These are phyloP conservation scores for Vanrija sp. DNA, from an alignment of 1,284 basidiomycete genomes.

Conservation along the genomic window DNA sequence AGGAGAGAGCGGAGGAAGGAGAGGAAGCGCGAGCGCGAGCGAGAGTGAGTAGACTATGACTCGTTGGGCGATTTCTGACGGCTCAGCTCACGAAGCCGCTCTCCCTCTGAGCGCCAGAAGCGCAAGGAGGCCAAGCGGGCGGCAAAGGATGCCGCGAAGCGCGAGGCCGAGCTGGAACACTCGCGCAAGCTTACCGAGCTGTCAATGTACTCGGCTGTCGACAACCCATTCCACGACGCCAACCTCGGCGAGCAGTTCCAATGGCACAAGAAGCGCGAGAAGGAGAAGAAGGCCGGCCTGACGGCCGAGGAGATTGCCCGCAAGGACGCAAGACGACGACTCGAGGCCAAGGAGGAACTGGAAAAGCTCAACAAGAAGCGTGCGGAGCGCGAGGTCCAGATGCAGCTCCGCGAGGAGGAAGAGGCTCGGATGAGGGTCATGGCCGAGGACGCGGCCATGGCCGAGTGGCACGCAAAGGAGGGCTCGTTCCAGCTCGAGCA, in stretches of 20 bases:
- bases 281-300: conserved; percentile 85
- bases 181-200: conserved; percentile 74
- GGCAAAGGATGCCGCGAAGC: conserved; percentile 74
- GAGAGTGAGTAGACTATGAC: conserved; percentile 27
- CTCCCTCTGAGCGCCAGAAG: conserved; percentile 43
- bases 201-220: conserved; percentile 86
- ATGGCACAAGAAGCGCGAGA: conserved; percentile 98
- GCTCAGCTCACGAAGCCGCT: conserved; percentile 38
- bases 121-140: conserved; percentile 70
- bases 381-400: conserved; percentile 87
- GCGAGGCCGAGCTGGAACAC: conserved; percentile 77
- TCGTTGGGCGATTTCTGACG: neutral
- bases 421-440: conserved; percentile 79
- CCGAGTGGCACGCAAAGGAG: conserved; percentile 95
- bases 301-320: conserved; percentile 72
- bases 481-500: conserved; percentile 97
- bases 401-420: conserved; percentile 83
- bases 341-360: conserved; percentile 92
- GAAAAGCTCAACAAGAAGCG: conserved; percentile 84
- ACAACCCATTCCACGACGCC: conserved; percentile 94
- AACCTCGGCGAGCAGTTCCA: conserved; percentile 92
- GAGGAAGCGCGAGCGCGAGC: conserved; percentile 29
- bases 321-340: conserved; percentile 72
- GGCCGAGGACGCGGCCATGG: conserved; percentile 93
- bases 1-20: conserved; percentile 5